These are phyloP conservation scores for Fraxinus greggii DNA, from an alignment of 305 asterid genomes.

Conservation along the genomic window DNA sequence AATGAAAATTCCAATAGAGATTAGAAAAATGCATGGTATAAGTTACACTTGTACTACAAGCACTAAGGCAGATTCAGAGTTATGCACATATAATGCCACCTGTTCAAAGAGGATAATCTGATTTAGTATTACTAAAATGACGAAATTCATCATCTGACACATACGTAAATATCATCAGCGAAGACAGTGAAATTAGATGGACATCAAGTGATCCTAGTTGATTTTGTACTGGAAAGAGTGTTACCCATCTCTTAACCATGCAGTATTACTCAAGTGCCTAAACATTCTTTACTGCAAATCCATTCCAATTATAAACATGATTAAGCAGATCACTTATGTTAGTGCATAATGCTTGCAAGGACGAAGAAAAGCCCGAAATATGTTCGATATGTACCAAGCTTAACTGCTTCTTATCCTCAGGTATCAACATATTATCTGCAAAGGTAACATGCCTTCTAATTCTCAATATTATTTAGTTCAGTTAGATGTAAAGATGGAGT, in stretches of 20 bases:
- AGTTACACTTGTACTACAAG: slow-evolving; percentile 11
- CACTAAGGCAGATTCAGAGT: slow-evolving; percentile 9
- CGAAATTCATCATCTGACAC: background rate
- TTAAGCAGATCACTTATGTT: background rate
- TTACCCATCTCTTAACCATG: background rate
- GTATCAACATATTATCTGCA: background rate
- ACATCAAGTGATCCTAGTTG: slow-evolving; percentile 8
- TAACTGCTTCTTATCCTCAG: background rate
- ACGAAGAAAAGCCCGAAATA: background rate
- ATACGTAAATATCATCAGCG: background rate
- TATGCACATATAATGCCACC: background rate
- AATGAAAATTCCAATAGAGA: background rate
- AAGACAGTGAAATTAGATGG: slow-evolving; percentile 11
- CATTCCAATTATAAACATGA: background rate
- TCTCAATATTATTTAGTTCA: background rate
- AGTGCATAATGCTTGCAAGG: background rate
- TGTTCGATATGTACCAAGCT: background rate
- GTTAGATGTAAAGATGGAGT: background rate
- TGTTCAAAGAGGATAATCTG: background rate
- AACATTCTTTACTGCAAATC: slow-evolving; percentile 7
- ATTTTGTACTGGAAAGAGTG: slow-evolving; percentile 9
- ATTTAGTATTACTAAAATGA: background rate
- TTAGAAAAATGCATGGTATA: background rate
- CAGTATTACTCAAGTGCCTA: background rate
- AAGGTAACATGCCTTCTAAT: background rate